phyloP scores from a whole-genome alignment of 495 filamentous ascomycete species.

The Talaromyces nanjingensis region DNA sequence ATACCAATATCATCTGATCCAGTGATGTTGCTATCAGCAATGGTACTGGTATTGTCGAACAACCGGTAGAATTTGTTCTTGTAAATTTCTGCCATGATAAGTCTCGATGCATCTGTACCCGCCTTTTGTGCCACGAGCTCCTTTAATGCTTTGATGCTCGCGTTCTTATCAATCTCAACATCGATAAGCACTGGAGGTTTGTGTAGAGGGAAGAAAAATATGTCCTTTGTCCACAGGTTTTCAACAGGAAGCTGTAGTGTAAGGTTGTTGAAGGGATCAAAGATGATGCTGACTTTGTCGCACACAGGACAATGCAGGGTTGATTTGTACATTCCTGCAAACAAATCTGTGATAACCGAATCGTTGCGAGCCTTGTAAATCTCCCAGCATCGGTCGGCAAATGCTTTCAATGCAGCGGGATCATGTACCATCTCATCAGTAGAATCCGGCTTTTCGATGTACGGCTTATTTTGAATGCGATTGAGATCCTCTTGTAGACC shows the following conservation, averaged over 20 bases:
- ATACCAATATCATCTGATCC: constrained; percentile 60
- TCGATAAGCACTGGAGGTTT: constrained; percentile 58
- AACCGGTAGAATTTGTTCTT: constrained; percentile 74
- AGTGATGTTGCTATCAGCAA: constrained; percentile 61
- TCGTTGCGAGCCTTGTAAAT: constrained; percentile 92
- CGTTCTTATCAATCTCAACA: constrained; percentile 84
- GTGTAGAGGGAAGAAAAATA: constrained; percentile 69
- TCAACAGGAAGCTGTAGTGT: constrained; percentile 86
- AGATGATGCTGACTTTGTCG: constrained; percentile 94
- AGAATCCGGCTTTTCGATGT: constrained; percentile 95
- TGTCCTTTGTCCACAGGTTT: constrained; percentile 61
- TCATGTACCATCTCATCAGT: constrained; percentile 93
- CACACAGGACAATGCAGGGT: constrained; percentile 87
- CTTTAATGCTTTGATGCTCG: constrained; percentile 65
- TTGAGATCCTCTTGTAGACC: constrained; percentile 93
- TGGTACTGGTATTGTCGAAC: constrained; percentile 58
- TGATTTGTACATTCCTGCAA: constrained; percentile 96
- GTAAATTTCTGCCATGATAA: constrained; percentile 75
- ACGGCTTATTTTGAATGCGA: constrained; percentile 89
- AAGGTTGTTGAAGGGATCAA: constrained; percentile 93
- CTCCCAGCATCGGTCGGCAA: constrained; percentile 81
- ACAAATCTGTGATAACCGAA: constrained; percentile 88
- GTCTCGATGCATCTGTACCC: constrained; percentile 43
- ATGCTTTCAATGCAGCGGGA: constrained; percentile 63
- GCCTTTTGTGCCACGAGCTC: constrained; percentile 66